Percentiles rank a stretch among this genome's conserved stretches.
phyloP scores from a whole-genome alignment of 306 rosid genomes.

The Trifolium pratense region DNA sequence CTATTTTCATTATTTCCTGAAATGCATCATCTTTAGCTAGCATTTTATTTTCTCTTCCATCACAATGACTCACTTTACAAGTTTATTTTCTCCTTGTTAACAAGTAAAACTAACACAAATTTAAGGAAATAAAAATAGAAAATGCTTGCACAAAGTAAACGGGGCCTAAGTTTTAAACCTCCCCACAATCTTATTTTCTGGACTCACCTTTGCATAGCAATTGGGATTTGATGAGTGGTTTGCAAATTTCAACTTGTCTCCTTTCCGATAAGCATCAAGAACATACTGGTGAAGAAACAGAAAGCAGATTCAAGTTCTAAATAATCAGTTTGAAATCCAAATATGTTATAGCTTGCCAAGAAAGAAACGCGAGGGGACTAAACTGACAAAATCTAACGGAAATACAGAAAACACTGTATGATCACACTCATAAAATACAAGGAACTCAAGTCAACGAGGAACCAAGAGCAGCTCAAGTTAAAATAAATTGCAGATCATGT shows the following conservation, averaged over 20 bases:
- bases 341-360: constrained; percentile 23
- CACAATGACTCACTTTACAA: not conserved
- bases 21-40: not conserved
- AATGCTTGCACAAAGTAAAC: not conserved
- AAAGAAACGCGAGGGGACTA: constrained; percentile 24
- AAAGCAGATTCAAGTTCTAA: constrained; percentile 33
- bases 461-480: not conserved
- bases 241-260: constrained; percentile 96
- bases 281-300: constrained; percentile 75
- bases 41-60: not conserved
- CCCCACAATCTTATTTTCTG: constrained; percentile 31
- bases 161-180: not conserved
- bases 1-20: not conserved
- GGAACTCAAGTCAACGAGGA: constrained; percentile 22
- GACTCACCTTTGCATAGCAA: constrained; percentile 86
- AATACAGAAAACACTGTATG: constrained; percentile 30
- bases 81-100: not conserved
- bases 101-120: not conserved
- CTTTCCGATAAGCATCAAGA: constrained; percentile 97
- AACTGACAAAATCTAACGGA: constrained; percentile 19
- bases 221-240: constrained; percentile 96
- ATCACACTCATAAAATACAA: constrained; percentile 14
- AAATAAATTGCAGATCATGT: constrained; percentile 24
- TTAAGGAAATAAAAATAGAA: no score
- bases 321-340: constrained; percentile 31